Evolutionary conservation across 2,329 filamentous ascomycete genomes (phyloP).

Genomic region (Microdochium nivale): DNA sequence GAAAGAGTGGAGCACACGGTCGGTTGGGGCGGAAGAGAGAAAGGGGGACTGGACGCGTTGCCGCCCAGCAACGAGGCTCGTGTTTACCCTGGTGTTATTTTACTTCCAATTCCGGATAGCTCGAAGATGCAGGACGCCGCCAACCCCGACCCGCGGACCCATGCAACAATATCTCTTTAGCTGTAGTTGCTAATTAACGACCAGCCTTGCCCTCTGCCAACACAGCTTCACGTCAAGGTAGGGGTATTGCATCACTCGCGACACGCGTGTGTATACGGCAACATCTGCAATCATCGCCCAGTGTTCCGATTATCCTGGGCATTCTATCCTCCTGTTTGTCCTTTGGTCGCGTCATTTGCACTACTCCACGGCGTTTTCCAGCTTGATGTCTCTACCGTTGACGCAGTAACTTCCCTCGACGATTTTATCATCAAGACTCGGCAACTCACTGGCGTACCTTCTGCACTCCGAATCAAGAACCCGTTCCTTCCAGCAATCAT

Average conservation of each 20-base stretch:
- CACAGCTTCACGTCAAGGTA: background rate
- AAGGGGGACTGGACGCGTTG: background rate
- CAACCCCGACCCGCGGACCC: background rate
- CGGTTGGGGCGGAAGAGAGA: background rate
- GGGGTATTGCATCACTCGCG: background rate
- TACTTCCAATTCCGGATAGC: background rate
- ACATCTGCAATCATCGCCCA: background rate
- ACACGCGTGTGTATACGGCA: background rate
- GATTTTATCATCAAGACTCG: background rate
- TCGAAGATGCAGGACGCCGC: background rate
- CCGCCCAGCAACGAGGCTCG: background rate
- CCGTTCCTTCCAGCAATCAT: constrained; percentile 24
- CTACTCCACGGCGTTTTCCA: background rate
- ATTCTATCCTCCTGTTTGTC: background rate
- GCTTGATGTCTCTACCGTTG: background rate
- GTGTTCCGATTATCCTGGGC: background rate
- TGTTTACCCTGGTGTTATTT: background rate
- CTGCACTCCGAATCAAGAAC: constrained; percentile 3
- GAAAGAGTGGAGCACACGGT: background rate
- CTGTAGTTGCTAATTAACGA: background rate
- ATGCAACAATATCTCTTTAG: background rate
- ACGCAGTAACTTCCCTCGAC: background rate
- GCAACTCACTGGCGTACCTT: constrained; percentile 1
- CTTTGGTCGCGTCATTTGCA: background rate
- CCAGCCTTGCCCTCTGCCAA: background rate